Conservation (phyloP, 2,329 filamentous ascomycete species). For the Penicillium sp. region DNA sequence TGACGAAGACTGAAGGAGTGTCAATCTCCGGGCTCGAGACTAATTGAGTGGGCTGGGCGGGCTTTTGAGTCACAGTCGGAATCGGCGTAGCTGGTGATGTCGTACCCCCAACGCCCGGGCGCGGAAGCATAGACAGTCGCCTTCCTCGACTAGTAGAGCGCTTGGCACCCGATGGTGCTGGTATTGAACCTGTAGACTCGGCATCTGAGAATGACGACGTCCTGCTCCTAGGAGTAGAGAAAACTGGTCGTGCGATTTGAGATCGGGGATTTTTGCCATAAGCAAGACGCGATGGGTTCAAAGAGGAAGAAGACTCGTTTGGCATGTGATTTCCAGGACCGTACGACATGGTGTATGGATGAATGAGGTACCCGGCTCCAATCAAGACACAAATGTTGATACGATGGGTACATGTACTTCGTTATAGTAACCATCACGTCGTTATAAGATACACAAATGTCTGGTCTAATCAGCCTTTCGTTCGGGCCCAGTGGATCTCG, state of each 20-base stretch:
- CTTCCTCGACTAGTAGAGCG: slow-evolving; percentile 23
- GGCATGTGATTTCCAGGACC: slow-evolving; percentile 32
- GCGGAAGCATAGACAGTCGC: slow-evolving; percentile 31
- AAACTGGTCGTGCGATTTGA: slow-evolving; percentile 27
- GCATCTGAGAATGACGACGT: slow-evolving; percentile 31
- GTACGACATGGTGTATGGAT: slow-evolving; percentile 38
- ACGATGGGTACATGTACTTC: slow-evolving; percentile 20
- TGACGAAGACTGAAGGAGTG: slow-evolving; percentile 9
- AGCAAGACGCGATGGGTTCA: slow-evolving; percentile 21
- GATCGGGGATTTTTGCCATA: slow-evolving; percentile 24
- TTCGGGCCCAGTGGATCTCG: not conserved
- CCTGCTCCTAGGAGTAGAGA: slow-evolving; percentile 21
- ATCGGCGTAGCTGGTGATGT: slow-evolving; percentile 17
- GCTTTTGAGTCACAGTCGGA: slow-evolving; percentile 13
- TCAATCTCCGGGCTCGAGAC: slow-evolving; percentile 16
- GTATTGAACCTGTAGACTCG: slow-evolving; percentile 22
- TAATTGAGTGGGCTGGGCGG: slow-evolving; percentile 12
- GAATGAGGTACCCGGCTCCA: slow-evolving; percentile 25
- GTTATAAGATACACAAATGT: slow-evolving; percentile 1
- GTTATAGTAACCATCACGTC: slow-evolving; percentile 34
- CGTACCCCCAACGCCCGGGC: slow-evolving; percentile 25
- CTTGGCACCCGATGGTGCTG: slow-evolving; percentile 21
- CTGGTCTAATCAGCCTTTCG: slow-evolving; percentile 1
- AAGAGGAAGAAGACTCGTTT: slow-evolving; percentile 24
- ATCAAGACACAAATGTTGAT: slow-evolving; percentile 28